These are phyloP conservation scores for Botryosphaeria dothidea DNA, from an alignment of 2,329 filamentous ascomycete genomes.

Conservation along the genomic window DNA sequence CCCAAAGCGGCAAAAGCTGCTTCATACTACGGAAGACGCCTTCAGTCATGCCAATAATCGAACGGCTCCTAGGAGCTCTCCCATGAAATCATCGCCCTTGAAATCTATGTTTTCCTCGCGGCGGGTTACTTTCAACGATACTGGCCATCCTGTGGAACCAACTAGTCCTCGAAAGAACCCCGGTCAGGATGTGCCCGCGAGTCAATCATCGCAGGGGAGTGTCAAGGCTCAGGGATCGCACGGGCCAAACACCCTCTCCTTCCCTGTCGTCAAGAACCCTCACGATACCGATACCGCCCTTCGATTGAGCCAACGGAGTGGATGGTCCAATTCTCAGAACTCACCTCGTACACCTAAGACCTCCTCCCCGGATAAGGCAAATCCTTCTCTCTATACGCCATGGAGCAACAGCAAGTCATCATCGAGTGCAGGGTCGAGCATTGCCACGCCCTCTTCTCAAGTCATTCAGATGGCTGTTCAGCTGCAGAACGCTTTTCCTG, in stretches of 20 bases:
- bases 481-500: constrained; percentile 25
- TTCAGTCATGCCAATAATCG: background rate
- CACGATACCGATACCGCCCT: constrained; percentile 63
- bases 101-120: background rate
- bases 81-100: background rate
- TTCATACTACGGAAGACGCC: background rate
- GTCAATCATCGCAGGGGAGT: constrained; percentile 41
- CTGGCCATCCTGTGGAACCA: background rate
- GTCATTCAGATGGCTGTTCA: constrained; percentile 24
- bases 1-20: background rate
- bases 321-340: constrained; percentile 51
- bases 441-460: constrained; percentile 24
- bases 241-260: constrained; percentile 56
- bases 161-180: constrained; percentile 1
- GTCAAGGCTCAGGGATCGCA: constrained; percentile 38
- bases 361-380: background rate
- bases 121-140: constrained; percentile 9
- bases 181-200: constrained; percentile 18
- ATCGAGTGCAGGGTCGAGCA: constrained; percentile 22
- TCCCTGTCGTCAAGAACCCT: constrained; percentile 76
- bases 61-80: background rate
- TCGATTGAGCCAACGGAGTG: constrained; percentile 65
- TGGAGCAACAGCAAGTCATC: constrained; percentile 34
- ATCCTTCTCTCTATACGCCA: constrained; percentile 27
- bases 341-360: constrained; percentile 7